Evolutionary conservation across 495 filamentous ascomycete genomes (phyloP), one percentile per base, ranked within the genome.

Genomic region (Neurospora sp.): DNA sequence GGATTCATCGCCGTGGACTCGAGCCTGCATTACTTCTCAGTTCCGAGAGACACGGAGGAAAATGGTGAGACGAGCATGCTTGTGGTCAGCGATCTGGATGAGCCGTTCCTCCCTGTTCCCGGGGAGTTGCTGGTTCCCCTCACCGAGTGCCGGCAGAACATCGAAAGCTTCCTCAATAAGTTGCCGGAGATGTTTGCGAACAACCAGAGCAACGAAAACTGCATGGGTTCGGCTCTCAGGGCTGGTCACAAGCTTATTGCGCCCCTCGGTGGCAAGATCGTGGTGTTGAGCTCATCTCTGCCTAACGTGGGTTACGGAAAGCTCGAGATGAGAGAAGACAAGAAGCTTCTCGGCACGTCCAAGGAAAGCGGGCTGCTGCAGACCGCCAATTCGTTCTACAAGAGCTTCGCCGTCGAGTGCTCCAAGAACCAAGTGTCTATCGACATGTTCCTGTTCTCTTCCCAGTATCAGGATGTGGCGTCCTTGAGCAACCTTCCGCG

Each of bases 381-480:
- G 79, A 98, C 96, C 0, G 92, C 88, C 14, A 97, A 92, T 84
- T 92, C 92, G 75, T 99, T 99, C 82, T 99, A 99, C 88, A 99
- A 99, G 86, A 97, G 93, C 79, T 99, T 99, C 80, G 96, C 96
- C 3, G 96, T 99, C 7, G 96, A 99, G 79, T 99, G 96, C 81
- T 98, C 95, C 62, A 99, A 99, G 83, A 94, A 94, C 74, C 96
- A 99, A 80, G 95, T 99, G 10, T 98, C 95, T 0, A 93, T 98
- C 78, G 96, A 99, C 82, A 99, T 99, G 96, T 99, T 99, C 85
- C 87, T 99, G 66, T 99, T 99, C 86, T 95, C 93, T 4, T 94
- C 94, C 12, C 92, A 94, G 77, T 99, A 99, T 81, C 96, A 98
- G 79, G 96, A 99, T 78, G 96, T 99, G 23, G 96, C 96, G 16